Base-by-base conservation (phyloP, 768 basidiomycete species). In the Hypholoma sublateritium region DNA sequence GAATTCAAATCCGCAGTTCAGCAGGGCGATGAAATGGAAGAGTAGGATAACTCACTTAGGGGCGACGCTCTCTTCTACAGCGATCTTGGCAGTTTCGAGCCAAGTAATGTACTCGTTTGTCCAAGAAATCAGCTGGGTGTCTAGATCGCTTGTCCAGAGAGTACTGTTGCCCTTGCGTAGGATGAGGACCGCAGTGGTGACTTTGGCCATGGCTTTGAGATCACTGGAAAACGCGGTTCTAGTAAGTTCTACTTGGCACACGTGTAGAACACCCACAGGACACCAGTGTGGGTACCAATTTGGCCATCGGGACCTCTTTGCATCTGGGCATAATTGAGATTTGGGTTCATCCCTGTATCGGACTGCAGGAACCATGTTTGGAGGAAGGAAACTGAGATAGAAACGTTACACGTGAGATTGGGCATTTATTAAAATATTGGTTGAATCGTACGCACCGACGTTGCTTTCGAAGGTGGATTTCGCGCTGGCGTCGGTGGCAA, bases 291-390 rank as follows among this genome's bases (percentile, higher is more conserved):
- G 32, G 73, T 74, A 47, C 80, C 80, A 42, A 62, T 51, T 60
- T 74, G 69, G 14, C 73, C 73, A 50, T 58, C 60, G 12, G 77
- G 75, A 41, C 77, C 78, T 7, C 78, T 70, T 53, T 74, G 49
- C 68, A 84, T 77, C 60, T 86, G 84, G 0, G 74, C 78, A 63
- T 78, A 89, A 56, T 84, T 75, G 41, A 89, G 68, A 61, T 85
- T 82, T 0, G 86, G 86, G 53, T 83, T 86, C 86, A 89, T 88
- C 36, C 61, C 70, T 1, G 86, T 88, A 3, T 67, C 71, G 1
- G 66, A 60, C 58, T 86, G 74, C n/a, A 87, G 58, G 73, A 88
- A 89, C 82, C 84, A 87, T 0, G 80, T 75, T 17, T 77, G 65
- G 56, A 88, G 66, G 65, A 76, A 83, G 4, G 66, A 65, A 3